These are phyloP conservation scores for Laguncularia racemosa DNA, from an alignment of 345 rosid species.

Conservation along the genomic window DNA sequence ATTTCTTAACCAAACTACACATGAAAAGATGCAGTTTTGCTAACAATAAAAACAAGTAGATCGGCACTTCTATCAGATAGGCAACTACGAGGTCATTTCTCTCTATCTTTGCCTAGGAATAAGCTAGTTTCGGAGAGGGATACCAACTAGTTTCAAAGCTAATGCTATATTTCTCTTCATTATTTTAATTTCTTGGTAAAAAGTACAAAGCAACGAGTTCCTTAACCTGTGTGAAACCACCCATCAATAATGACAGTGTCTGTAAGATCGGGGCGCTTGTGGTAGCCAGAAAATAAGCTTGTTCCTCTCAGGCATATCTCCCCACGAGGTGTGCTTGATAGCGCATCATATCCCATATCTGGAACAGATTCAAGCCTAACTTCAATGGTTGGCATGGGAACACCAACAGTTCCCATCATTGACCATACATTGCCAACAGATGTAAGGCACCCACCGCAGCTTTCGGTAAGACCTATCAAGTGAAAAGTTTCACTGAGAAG, in stretches of 20 bases:
- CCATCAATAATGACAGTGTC: slow-evolving; percentile 76
- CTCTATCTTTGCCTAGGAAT: too few species aligned
- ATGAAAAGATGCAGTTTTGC: too few species aligned
- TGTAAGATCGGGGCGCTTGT: slow-evolving; percentile 81
- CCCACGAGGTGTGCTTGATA: slow-evolving; percentile 57
- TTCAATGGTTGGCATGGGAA: slow-evolving; percentile 85
- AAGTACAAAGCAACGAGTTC: neutral
- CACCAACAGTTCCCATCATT: slow-evolving; percentile 91
- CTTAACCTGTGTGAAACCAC: slow-evolving; percentile 92
- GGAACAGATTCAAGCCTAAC: slow-evolving; percentile 87
- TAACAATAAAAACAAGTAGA: too few species aligned
- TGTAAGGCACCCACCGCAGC: slow-evolving; percentile 82
- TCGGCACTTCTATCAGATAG: too few species aligned
- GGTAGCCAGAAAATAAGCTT: slow-evolving; percentile 84
- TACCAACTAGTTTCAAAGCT: too few species aligned
- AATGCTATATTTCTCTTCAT: too few species aligned
- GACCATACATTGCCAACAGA: slow-evolving; percentile 65
- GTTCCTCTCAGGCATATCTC: slow-evolving; percentile 85
- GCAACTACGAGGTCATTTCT: too few species aligned
- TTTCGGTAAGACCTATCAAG: slow-evolving; percentile 78
- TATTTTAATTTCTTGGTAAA: too few species aligned
- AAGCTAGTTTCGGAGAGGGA: too few species aligned
- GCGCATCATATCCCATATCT: slow-evolving; percentile 92
- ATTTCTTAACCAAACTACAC: too few species aligned
- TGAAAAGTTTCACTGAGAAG: slow-evolving; percentile 1